Evolutionary conservation across 345 rosid species (phyloP).

Genomic region (Euphorbia peplus): DNA sequence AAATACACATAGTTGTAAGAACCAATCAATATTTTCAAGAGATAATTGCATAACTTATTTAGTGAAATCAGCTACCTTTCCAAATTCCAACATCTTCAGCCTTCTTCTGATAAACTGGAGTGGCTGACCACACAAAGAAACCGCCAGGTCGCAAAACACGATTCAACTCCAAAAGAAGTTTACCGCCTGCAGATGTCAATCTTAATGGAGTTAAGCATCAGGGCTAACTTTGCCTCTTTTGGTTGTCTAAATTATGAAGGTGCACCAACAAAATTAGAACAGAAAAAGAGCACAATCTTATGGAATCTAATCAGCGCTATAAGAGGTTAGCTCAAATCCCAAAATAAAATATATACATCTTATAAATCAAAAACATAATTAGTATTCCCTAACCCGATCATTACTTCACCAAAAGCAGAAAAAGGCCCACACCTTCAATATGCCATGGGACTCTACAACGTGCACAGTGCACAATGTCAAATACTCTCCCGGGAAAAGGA

Average conservation of each 20-base stretch:
- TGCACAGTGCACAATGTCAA: constrained; percentile 93
- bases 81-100: constrained; percentile 81
- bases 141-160: constrained; percentile 87
- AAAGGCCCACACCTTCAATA: constrained; percentile 66
- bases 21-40: constrained; percentile 17
- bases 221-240: background rate
- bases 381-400: background rate
- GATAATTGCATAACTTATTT: background rate
- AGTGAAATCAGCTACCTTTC: constrained; percentile 52
- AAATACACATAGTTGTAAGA: constrained; percentile 21
- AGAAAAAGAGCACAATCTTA: background rate
- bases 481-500: constrained; percentile 89
- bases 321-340: background rate
- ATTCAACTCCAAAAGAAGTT: constrained; percentile 86
- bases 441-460: constrained; percentile 99
- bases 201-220: background rate
- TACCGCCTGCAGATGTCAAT: constrained; percentile 56
- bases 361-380: background rate
- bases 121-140: constrained; percentile 95
- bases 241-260: background rate
- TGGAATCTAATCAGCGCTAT: background rate
- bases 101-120: constrained; percentile 87
- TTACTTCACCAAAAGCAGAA: background rate
- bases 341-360: background rate
- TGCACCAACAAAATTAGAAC: background rate